Base-by-base conservation (phyloP, 2,329 filamentous ascomycete species). In the Colletotrichum viniferum region DNA sequence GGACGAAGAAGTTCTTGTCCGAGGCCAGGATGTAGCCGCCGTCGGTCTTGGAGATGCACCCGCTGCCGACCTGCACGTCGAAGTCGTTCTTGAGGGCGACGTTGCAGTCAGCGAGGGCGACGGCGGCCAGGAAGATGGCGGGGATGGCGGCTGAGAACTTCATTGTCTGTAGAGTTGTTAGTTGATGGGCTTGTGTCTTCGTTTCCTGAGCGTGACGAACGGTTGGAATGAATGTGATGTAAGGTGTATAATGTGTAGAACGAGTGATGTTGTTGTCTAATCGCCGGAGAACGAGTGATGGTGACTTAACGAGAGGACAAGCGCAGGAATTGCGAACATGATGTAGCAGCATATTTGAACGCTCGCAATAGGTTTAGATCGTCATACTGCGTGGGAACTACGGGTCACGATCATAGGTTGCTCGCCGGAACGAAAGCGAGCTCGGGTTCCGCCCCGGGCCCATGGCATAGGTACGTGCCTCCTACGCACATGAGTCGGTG, bases 221-320 rank as follows among this genome's bases (percentile, higher is more conserved):
- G 18, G 9, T n/a, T 48, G 38, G 18, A n/a, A n/a, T 48, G 38
- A 48, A 0, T 5, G 38, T 0, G 9, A n/a, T 12, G 38, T 2
- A 2, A 2, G 1, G 18, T n/a, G 1, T 48, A 0, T 1, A 1
- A 48, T n/a, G 18, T 43, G 9, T 43, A n/a, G 38, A 43, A 43
- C 3, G 38, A 43, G 16, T 43, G 38, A 38, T 38, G 7, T 18
- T 38, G 16, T 18, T 38, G 36, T 38, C 18, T 18, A 3, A 3
- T 38, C 36, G 16, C 36, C 4, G 36, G 36, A 5, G 9, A n/a
- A 43, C 3, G 38, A 7, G 18, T 48, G 38, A 48, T 2, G 38
- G 38, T 12, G 38, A 5, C n/a, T 12, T 0, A 12, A 2, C n/a
- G 18, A 48, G 38, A 48, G 38, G 5, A 48, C 18, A n/a, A n/a